phyloP scores from a whole-genome alignment of 176 grass and related monocot species.

The Carex scoparia region DNA sequence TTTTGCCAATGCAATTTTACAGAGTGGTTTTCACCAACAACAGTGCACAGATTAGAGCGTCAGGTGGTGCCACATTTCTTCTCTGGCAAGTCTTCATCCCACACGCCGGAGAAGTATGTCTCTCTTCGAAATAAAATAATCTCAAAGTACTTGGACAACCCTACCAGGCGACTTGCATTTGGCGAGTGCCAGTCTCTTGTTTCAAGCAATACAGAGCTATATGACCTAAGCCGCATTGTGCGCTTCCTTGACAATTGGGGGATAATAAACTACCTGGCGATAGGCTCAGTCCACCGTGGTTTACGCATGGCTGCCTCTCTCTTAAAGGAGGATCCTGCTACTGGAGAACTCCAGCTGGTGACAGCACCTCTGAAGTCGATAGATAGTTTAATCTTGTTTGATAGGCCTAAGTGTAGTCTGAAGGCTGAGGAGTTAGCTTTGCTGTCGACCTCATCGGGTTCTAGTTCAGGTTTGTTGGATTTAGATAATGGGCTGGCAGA shows the following conservation, averaged over 20 bases:
- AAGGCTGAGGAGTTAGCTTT: slow-evolving; percentile 46
- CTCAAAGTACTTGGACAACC: slow-evolving; percentile 66
- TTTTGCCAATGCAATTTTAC: slow-evolving; percentile 19
- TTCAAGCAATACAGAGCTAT: slow-evolving; percentile 57
- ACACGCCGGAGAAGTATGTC: slow-evolving; percentile 61
- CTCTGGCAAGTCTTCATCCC: slow-evolving; percentile 55
- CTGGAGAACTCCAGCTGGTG: slow-evolving; percentile 60
- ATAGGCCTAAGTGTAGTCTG: slow-evolving; percentile 80
- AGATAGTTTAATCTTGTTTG: slow-evolving; percentile 88
- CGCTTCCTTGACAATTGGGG: slow-evolving; percentile 88
- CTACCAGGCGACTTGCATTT: slow-evolving; percentile 55
- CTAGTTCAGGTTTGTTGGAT: slow-evolving; percentile 25
- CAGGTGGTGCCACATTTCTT: slow-evolving; percentile 88
- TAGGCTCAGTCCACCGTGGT: slow-evolving; percentile 53
- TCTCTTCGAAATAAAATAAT: slow-evolving; percentile 81
- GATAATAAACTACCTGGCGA: slow-evolving; percentile 86
- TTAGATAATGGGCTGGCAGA: slow-evolving; percentile 48
- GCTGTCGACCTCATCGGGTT: slow-evolving; percentile 30
- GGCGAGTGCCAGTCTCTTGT: slow-evolving; percentile 72
- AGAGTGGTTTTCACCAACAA: slow-evolving; percentile 76
- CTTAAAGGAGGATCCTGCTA: slow-evolving; percentile 51
- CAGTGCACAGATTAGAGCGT: slow-evolving; percentile 78
- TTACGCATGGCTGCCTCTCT: slow-evolving; percentile 65
- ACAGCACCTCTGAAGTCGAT: slow-evolving; percentile 73
- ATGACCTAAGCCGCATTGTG: slow-evolving; percentile 84